These are phyloP conservation scores for Odontarrhena argentea DNA, from an alignment of 345 rosid species.

Conservation along the genomic window DNA sequence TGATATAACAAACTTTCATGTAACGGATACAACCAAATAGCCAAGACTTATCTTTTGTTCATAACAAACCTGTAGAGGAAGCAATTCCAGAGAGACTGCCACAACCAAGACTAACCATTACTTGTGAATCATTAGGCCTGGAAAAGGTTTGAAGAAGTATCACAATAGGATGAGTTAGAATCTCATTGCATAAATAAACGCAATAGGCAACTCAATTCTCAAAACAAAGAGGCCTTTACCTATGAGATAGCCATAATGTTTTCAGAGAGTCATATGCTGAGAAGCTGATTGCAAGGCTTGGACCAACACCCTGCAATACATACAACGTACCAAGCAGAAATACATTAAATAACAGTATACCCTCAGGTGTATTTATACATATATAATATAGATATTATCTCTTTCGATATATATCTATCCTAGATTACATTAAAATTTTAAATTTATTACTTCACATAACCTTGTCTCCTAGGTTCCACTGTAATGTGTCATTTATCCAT, in stretches of 20 bases:
- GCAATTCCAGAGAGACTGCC: slow-evolving; percentile 97
- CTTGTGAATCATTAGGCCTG: slow-evolving; percentile 78
- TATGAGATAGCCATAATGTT: slow-evolving; percentile 68
- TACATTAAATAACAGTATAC: background rate
- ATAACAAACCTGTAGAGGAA: slow-evolving; percentile 83
- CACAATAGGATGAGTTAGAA: background rate
- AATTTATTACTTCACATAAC: background rate
- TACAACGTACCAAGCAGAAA: background rate
- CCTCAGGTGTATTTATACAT: background rate
- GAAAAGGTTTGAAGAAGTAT: slow-evolving; percentile 1
- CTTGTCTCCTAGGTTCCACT: background rate
- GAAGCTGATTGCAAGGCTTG: slow-evolving; percentile 92
- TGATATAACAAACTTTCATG: slow-evolving; percentile 18
- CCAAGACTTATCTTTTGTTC: background rate
- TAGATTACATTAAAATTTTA: background rate
- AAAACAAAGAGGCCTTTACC: slow-evolving; percentile 48
- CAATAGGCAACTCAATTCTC: slow-evolving; percentile 16
- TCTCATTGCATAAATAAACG: slow-evolving; percentile 14
- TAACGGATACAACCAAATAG: slow-evolving; percentile 2
- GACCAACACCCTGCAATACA: slow-evolving; percentile 82
- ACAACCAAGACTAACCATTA: slow-evolving; percentile 73
- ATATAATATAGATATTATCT: background rate
- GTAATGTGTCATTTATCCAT: background rate
- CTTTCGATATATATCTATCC: too few species aligned
- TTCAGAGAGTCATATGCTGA: slow-evolving; percentile 75